Conservation (phyloP, 306 rosid species). For the Trifolium pratense region DNA sequence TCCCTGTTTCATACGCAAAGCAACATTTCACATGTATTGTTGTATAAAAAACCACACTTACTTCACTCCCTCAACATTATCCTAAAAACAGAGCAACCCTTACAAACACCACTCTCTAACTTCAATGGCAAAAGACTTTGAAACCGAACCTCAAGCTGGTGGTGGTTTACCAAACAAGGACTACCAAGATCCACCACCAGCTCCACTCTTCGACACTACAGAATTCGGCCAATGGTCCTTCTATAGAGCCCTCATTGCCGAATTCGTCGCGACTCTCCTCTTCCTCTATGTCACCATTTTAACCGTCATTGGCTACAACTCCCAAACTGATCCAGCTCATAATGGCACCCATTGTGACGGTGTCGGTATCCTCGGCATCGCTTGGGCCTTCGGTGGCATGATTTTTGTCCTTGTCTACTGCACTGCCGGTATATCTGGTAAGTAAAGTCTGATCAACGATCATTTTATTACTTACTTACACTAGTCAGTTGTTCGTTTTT, state of each 20-base stretch:
- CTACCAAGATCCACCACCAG: slow-evolving; percentile 82
- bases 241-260: slow-evolving; percentile 81
- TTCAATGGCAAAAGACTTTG: slow-evolving; percentile 55
- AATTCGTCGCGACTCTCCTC: slow-evolving; percentile 87
- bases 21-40: not conserved
- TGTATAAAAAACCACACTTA: not conserved
- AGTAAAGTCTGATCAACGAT: not conserved
- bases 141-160: slow-evolving; percentile 30
- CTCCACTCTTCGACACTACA: slow-evolving; percentile 58
- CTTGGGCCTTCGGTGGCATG: slow-evolving; percentile 69
- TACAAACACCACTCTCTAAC: not conserved
- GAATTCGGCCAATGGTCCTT: slow-evolving; percentile 83
- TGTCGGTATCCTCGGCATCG: slow-evolving; percentile 58
- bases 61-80: not conserved
- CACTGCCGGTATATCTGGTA: slow-evolving; percentile 61
- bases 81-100: not conserved
- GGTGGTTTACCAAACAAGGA: slow-evolving; percentile 52
- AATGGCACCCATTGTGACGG: slow-evolving; percentile 31
- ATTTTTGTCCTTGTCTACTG: slow-evolving; percentile 59
- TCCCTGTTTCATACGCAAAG: not conserved
- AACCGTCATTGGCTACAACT: slow-evolving; percentile 53
- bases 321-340: slow-evolving; percentile 15
- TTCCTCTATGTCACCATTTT: slow-evolving; percentile 68
- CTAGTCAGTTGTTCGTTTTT: too few species aligned
- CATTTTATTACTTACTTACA: too few species aligned